Evolutionary conservation across 352 stramenopile species (phyloP).

Genomic region (Elongisporangium undulatum): DNA sequence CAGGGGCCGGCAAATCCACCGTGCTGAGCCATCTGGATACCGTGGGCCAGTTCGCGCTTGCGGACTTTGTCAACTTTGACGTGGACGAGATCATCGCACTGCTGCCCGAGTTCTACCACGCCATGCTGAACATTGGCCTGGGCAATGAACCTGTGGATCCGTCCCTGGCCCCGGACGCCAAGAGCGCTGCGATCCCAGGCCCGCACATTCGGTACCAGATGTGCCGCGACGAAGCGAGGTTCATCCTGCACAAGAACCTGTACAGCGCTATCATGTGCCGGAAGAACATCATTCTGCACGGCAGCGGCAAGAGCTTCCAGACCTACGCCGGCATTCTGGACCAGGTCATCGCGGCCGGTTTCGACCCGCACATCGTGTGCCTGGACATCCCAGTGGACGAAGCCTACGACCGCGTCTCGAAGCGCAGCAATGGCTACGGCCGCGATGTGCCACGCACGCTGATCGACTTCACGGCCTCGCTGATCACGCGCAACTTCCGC

Average conservation of each 20-base stretch:
- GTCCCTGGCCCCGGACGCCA: slow-evolving; percentile 6
- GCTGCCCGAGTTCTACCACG: slow-evolving; percentile 76
- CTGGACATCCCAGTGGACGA: slow-evolving; percentile 61
- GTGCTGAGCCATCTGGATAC: slow-evolving; percentile 74
- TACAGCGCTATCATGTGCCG: slow-evolving; percentile 71
- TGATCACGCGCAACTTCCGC: slow-evolving; percentile 68
- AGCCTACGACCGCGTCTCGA: slow-evolving; percentile 64
- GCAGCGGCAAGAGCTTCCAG: slow-evolving; percentile 69
- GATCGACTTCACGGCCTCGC: slow-evolving; percentile 55
- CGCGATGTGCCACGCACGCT: slow-evolving; percentile 59
- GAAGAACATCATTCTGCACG: slow-evolving; percentile 79
- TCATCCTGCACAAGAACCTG: slow-evolving; percentile 81
- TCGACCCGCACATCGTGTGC: slow-evolving; percentile 74
- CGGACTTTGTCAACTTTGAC: slow-evolving; percentile 84
- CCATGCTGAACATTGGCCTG: slow-evolving; percentile 77
- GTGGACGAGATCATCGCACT: slow-evolving; percentile 78
- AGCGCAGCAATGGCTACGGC: slow-evolving; percentile 60
- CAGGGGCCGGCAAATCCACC: slow-evolving; percentile 65
- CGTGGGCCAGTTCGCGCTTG: slow-evolving; percentile 55
- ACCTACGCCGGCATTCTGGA: slow-evolving; percentile 59
- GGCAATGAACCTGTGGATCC: slow-evolving; percentile 38
- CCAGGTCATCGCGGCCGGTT: slow-evolving; percentile 59
- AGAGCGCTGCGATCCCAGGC: slow-evolving; percentile 15
- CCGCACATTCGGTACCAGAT: slow-evolving; percentile 73
- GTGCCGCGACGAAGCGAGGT: slow-evolving; percentile 73